phyloP scores from a whole-genome alignment of 352 stramenopile species.

The Sclerospora graminicola region DNA sequence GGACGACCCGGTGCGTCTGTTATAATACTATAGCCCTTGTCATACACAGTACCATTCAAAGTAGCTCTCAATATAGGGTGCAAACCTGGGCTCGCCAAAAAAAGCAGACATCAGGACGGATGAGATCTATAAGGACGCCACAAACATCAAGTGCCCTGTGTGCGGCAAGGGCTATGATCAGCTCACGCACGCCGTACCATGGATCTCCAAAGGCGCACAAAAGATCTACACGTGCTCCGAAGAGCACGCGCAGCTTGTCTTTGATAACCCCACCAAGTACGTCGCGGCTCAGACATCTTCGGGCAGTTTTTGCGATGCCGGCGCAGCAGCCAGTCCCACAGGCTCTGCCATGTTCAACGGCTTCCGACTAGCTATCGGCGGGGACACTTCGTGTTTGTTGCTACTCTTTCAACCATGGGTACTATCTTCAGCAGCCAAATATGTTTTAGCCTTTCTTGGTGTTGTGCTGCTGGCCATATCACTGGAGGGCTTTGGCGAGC shows the following conservation, averaged over 20 bases:
- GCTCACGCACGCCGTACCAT: conserved; percentile 67
- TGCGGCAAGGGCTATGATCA: conserved; percentile 46
- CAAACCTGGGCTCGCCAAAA: conserved; percentile 34
- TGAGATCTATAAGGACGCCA: conserved; percentile 57
- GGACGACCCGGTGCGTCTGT: conserved; percentile 49
- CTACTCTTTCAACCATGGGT: conserved; percentile 79
- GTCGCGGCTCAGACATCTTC: conserved; percentile 20
- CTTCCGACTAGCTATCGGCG: conserved; percentile 63
- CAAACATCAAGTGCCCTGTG: conserved; percentile 45
- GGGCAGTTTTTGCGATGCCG: conserved; percentile 46
- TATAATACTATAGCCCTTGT: not conserved
- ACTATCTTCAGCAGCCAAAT: conserved; percentile 51
- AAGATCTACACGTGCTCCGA: conserved; percentile 73
- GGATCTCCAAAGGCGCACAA: conserved; percentile 53
- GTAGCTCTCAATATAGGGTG: conserved; percentile 2
- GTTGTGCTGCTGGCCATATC: conserved; percentile 56
- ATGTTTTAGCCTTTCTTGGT: conserved; percentile 66
- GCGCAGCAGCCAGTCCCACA: conserved; percentile 20
- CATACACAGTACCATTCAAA: too few species aligned
- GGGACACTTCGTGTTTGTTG: conserved; percentile 46
- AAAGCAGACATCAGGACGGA: conserved; percentile 48
- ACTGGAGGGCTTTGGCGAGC: conserved; percentile 51
- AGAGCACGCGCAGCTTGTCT: conserved; percentile 43
- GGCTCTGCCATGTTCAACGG: conserved; percentile 81
- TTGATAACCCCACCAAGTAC: conserved; percentile 36